A percentile compares a stretch with the other conserved stretches of the same genome.
phyloP scores from a whole-genome alignment of 2,329 filamentous ascomycete genomes.

The Fusarium nygamai region DNA sequence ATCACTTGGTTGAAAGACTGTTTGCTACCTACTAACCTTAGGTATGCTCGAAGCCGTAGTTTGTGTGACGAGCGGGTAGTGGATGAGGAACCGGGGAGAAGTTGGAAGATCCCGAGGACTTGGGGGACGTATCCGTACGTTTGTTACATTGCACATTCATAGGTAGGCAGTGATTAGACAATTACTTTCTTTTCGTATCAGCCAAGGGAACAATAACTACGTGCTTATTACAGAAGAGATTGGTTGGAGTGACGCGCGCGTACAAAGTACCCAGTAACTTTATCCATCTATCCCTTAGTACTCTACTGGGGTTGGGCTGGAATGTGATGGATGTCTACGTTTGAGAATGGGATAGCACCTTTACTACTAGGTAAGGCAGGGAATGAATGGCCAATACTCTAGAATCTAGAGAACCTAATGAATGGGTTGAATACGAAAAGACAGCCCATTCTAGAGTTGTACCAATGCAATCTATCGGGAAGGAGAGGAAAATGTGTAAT shows the following conservation, averaged over 20 bases:
- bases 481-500: not conserved
- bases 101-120: not conserved
- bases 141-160: not conserved
- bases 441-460: not conserved
- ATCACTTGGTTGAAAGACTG: conserved; percentile 25
- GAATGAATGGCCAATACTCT: not conserved
- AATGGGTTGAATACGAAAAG: not conserved
- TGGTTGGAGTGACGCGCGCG: conserved; percentile 12
- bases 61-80: conserved; percentile 24
- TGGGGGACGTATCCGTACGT: not conserved
- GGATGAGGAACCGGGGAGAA: conserved; percentile 18
- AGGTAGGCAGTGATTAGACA: not conserved
- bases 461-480: not conserved
- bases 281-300: not conserved
- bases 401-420: not conserved
- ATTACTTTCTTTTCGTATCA: not conserved
- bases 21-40: conserved; percentile 23
- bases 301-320: not conserved
- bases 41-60: conserved; percentile 24
- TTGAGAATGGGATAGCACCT: not conserved
- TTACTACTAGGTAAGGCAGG: not conserved
- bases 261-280: not conserved
- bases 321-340: conserved; percentile 11
- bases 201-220: not conserved
- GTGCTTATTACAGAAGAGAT: not conserved